Evolutionary conservation across 1,284 basidiomycete species (phyloP), one percentile per base, ranked within the genome.

Genomic region (Trichosporon sp.): DNA sequence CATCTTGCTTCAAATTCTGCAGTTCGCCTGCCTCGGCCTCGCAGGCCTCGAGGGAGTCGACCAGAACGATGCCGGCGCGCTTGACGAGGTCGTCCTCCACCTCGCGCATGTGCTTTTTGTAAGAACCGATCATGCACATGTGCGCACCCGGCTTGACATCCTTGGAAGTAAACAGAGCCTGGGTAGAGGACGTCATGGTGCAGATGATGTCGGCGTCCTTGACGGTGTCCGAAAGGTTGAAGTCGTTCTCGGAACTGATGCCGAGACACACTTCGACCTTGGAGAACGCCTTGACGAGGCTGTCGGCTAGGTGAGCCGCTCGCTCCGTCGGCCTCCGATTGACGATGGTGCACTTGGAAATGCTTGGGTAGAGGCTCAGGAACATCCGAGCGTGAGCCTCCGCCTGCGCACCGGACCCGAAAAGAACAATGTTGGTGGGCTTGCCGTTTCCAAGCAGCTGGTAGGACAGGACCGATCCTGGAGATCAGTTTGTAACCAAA

Each of bases 31-130:
- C 91, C 78, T 95, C 92, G 0, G 84, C 76, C 21, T 84, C 74
- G 75, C 91, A 93, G 2, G 90, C 91, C 9, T 86, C 84, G 67
- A 85, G 82, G 1, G 90, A 92, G 78, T 94, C 92, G 0, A 94
- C 92, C 0, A 92, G 83, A 15, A 93, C 75, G 13, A 78, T 64
- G 23, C 84, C 85, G 0, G 86, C 86, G 0, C 87, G 83, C 44
- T 81, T 77, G 25, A 94, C 80, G 18, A 93, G 85, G 0, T 82
- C 84, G 0, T 76, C 80, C 62, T 90, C 89, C 7, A 92, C 86
- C 77, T 95, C 93, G 66, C 86, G 86, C 93, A 95, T 95, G 15
- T 83, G 76, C 0, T 90, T 90, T 34, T 87, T 93, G 77, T 92
- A 95, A 23, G 53, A 38, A 13, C 93, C 92, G 35, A 93, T 87